Evolutionary conservation across 73 alveolate genomes (phyloP).

Genomic region (Blepharisma stoltei): DNA sequence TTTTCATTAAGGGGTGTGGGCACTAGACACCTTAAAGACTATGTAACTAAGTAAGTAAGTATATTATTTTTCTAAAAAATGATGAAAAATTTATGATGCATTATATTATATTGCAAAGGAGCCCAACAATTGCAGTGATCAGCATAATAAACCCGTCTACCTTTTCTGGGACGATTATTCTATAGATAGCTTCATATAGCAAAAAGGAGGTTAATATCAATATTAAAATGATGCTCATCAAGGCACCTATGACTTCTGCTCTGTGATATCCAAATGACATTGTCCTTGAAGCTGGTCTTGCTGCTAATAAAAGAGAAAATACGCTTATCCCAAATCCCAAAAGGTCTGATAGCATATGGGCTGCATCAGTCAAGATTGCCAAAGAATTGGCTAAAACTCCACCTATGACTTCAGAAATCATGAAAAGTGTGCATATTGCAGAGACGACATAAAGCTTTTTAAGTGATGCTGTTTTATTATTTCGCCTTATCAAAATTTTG

Average conservation of each 20-base stretch:
- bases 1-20: too few relatives aligned
- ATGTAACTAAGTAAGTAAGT: too few relatives aligned
- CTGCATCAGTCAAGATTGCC: constrained; percentile 97
- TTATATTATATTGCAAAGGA: constrained; percentile 75
- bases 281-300: constrained; percentile 73
- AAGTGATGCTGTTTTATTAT: too few relatives aligned
- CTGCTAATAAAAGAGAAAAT: constrained; percentile 63
- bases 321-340: constrained; percentile 87
- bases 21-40: too few relatives aligned
- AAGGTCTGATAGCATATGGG: constrained; percentile 92
- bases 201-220: constrained; percentile 87
- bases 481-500: too few relatives aligned
- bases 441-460: neutral
- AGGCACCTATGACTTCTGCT: constrained; percentile 93
- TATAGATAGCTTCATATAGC: constrained; percentile 81
- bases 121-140: constrained; percentile 79
- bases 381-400: constrained; percentile 84
- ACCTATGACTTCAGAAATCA: constrained; percentile 70
- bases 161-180: constrained; percentile 60
- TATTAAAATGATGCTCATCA: constrained; percentile 75
- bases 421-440: constrained; percentile 37
- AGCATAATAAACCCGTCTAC: constrained; percentile 78
- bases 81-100: too few relatives aligned
- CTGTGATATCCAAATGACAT: constrained; percentile 87
- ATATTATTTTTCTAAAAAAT: too few relatives aligned